A percentile compares a stretch with the other conserved stretches of the same genome.
These are phyloP conservation scores for Globisporangium sylvaticum DNA, from an alignment of 352 stramenopile species.

Conservation along the genomic window DNA sequence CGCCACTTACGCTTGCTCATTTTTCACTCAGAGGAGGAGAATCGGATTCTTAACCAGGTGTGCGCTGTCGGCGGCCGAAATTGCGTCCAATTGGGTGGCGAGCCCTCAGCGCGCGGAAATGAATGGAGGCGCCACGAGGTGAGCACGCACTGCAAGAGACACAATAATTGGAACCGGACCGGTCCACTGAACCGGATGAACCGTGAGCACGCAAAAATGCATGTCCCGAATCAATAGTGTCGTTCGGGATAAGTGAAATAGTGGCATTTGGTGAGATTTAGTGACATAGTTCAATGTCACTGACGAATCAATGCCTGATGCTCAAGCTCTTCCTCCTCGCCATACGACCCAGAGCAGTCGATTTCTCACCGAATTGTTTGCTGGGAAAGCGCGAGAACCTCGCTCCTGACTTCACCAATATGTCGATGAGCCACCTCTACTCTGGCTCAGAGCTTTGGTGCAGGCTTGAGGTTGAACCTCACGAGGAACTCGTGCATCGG, in stretches of 20 bases:
- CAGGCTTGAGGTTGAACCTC: conserved; percentile 21
- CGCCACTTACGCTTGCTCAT: conserved; percentile 81
- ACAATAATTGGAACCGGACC: conserved; percentile 5
- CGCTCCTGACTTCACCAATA: not conserved
- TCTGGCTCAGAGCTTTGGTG: not conserved
- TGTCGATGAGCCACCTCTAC: not conserved
- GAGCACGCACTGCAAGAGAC: conserved; percentile 6
- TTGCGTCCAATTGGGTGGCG: conserved; percentile 15
- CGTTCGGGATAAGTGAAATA: not conserved
- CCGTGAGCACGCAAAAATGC: not conserved
- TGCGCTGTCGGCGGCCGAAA: conserved; percentile 9
- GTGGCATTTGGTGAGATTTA: not conserved
- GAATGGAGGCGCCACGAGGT: conserved; percentile 20
- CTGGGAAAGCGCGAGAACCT: not conserved
- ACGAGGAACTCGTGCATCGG: conserved; percentile 31
- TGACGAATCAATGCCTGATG: not conserved
- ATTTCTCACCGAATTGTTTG: not conserved
- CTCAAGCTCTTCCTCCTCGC: not conserved
- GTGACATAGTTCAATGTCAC: not conserved
- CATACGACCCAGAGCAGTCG: not conserved
- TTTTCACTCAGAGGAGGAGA: conserved; percentile 74
- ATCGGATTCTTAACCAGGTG: conserved; percentile 41
- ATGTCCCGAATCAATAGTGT: not conserved
- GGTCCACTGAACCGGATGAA: conserved; percentile 1
- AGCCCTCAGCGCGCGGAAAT: conserved; percentile 13